phyloP scores from a whole-genome alignment of 2,329 filamentous ascomycete species.

The Diaporthe caulivora region DNA sequence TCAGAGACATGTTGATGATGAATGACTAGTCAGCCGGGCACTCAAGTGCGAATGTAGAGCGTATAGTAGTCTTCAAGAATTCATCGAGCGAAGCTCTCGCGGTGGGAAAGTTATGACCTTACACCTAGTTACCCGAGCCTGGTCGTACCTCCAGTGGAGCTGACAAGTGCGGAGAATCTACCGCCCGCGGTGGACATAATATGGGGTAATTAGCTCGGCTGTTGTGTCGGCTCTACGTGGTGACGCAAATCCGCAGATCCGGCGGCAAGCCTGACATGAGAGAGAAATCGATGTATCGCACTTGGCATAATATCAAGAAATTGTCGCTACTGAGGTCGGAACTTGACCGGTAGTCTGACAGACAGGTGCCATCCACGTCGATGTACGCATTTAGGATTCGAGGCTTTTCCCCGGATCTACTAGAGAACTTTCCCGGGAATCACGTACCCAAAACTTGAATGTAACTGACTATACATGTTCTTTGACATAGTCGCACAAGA shows the following conservation, averaged over 20 bases:
- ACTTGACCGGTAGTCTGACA: too few species aligned
- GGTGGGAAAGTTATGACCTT: not conserved
- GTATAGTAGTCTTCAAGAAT: not conserved
- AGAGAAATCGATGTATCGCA: not conserved
- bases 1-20: constrained; percentile 7
- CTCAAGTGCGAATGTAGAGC: not conserved
- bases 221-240: not conserved
- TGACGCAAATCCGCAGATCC: constrained; percentile 5
- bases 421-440: too few species aligned
- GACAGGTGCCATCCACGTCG: too few species aligned
- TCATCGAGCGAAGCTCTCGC: not conserved
- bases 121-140: not conserved
- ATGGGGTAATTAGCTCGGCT: not conserved
- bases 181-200: not conserved
- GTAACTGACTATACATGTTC: not conserved
- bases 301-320: not conserved
- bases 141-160: not conserved
- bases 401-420: too few species aligned
- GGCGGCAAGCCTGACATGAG: not conserved
- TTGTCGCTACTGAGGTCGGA: not conserved
- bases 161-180: constrained; percentile 11
- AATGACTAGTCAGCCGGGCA: not conserved
- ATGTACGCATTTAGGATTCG: not conserved
- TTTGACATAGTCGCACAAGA: not conserved
- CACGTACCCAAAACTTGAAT: too few species aligned